Evolutionary conservation across 2,329 filamentous ascomycete species (phyloP).

Genomic region (Aspergillus fructus): DNA sequence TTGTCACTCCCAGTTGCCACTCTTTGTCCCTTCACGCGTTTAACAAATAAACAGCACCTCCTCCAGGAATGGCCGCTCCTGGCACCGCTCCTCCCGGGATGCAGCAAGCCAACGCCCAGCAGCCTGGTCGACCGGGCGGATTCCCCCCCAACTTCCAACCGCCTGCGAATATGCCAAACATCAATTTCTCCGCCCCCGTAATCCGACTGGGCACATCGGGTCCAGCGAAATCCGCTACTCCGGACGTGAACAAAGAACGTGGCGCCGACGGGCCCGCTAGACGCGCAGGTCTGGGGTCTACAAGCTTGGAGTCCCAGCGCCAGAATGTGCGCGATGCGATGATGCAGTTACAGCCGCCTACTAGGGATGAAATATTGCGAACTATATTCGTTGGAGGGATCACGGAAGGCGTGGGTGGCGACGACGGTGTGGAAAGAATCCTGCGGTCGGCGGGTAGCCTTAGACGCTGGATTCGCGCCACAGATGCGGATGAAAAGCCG

Average conservation of each 20-base stretch:
- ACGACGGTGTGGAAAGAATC: conserved; percentile 76
- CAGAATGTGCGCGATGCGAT: conserved; percentile 66
- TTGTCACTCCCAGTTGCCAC: conserved; percentile 5
- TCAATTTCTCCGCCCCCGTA: conserved; percentile 96
- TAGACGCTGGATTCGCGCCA: conserved; percentile 79
- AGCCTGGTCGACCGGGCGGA: conserved; percentile 75
- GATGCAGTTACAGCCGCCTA: conserved; percentile 75
- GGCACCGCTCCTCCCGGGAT: conserved; percentile 78
- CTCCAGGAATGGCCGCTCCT: conserved; percentile 76
- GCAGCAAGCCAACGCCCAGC: conserved; percentile 69
- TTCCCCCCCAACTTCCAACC: conserved; percentile 84
- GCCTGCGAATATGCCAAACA: conserved; percentile 89
- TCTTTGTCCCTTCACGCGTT: not conserved
- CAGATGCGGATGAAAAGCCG: conserved; percentile 75
- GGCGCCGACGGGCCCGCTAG: conserved; percentile 46
- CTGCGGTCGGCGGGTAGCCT: conserved; percentile 74
- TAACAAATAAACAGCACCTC: conserved; percentile 57
- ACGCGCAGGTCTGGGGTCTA: conserved; percentile 60
- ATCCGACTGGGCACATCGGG: conserved; percentile 83
- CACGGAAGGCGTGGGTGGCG: conserved; percentile 72
- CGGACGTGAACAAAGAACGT: conserved; percentile 46
- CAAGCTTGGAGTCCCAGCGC: conserved; percentile 65
- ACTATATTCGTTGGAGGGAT: conserved; percentile 90
- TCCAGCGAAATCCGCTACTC: conserved; percentile 58
- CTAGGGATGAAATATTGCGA: conserved; percentile 83